Evolutionary conservation across 2,329 filamentous ascomycete genomes (phyloP).

Genomic region (Sarocladium brachiariae): DNA sequence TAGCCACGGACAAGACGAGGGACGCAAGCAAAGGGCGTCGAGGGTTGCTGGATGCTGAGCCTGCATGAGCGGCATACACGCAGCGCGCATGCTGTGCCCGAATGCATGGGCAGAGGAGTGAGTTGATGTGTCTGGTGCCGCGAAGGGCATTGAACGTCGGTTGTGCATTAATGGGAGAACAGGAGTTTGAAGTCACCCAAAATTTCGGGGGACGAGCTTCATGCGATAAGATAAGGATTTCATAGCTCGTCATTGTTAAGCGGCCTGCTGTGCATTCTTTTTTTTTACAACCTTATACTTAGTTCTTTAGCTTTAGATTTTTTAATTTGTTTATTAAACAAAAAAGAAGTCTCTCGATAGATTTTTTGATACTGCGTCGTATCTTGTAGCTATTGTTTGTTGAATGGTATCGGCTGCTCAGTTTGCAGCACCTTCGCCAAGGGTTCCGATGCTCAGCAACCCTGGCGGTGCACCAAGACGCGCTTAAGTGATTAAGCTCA

Average conservation of each 20-base stretch:
- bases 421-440: no score
- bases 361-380: no score
- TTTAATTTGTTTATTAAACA: no score
- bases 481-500: not conserved
- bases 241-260: no score
- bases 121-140: not conserved
- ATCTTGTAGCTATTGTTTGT: no score
- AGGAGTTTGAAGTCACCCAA: not conserved
- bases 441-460: no score
- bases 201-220: constrained; percentile 9
- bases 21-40: not conserved
- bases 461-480: not conserved
- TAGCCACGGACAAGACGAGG: not conserved
- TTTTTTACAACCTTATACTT: no score
- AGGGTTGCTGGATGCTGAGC: constrained; percentile 20
- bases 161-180: not conserved
- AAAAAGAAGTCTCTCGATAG: no score
- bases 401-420: no score
- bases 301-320: no score
- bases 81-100: constrained; percentile 24
- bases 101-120: constrained; percentile 24
- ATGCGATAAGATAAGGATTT: constrained; percentile 16
- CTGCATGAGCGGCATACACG: constrained; percentile 29
- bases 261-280: no score
- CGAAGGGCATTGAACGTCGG: not conserved